A percentile compares a stretch with the other conserved stretches of the same genome.
Conservation (phyloP, 2,329 filamentous ascomycete species). For the Cladosporium colombiae region DNA sequence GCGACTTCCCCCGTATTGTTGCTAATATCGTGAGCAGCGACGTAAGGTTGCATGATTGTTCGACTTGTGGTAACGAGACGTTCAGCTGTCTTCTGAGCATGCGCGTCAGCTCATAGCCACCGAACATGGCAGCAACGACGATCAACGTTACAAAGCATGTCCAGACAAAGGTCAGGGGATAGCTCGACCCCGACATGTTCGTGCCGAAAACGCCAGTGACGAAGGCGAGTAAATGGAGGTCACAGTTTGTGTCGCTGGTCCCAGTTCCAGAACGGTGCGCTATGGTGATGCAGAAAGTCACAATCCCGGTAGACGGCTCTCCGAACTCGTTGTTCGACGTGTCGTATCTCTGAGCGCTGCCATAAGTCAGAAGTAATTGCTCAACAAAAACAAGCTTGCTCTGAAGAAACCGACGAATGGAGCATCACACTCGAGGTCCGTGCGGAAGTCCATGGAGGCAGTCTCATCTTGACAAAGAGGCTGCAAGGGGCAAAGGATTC, state of each 20-base stretch:
- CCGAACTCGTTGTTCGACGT: neutral
- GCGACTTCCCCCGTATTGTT: neutral
- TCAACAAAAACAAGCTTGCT: neutral
- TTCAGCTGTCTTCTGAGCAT: neutral
- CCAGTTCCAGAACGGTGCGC: neutral
- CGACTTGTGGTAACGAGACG: neutral
- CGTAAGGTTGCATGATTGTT: neutral
- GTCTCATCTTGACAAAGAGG: neutral
- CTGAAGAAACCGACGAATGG: neutral
- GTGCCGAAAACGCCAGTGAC: constrained; percentile 30
- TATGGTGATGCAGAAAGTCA: too few species aligned
- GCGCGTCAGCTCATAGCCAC: neutral
- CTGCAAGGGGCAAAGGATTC: too few species aligned
- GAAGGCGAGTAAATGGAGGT: constrained; percentile 8
- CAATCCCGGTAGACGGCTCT: too few species aligned
- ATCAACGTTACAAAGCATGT: constrained; percentile 7
- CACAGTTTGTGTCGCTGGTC: constrained; percentile 23
- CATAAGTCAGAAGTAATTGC: neutral
- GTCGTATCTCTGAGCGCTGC: neutral
- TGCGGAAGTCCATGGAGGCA: neutral
- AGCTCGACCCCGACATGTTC: constrained; percentile 29
- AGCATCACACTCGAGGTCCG: too few species aligned
- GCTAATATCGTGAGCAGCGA: neutral
- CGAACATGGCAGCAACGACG: constrained; percentile 1
- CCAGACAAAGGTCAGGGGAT: neutral